Conservation (phyloP, 2,329 filamentous ascomycete species). For the Xylariales sp. region DNA sequence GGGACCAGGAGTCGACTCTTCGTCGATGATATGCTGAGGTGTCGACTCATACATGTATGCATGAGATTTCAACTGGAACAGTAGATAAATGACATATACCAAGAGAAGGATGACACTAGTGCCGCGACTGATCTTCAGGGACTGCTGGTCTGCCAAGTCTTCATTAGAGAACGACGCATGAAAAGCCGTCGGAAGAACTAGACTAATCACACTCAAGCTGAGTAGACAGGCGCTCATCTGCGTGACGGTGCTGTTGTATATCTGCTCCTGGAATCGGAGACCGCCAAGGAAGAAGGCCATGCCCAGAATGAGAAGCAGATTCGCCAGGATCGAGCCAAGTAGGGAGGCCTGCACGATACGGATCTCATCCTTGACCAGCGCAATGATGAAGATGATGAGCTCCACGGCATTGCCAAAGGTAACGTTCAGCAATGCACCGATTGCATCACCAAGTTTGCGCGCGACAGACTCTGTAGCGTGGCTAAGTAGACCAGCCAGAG, state of each 20-base stretch:
- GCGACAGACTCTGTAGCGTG: conserved; percentile 74
- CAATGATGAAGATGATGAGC: conserved; percentile 78
- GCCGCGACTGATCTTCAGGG: conserved; percentile 80
- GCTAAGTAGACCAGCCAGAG: conserved; percentile 66
- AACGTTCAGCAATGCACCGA: conserved; percentile 70
- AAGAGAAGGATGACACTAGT: conserved; percentile 80
- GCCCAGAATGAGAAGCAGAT: conserved; percentile 81
- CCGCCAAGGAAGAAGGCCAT: conserved; percentile 90
- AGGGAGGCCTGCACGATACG: conserved; percentile 88
- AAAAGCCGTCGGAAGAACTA: conserved; percentile 85
- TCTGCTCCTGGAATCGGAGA: conserved; percentile 81
- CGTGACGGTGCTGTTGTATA: conserved; percentile 93
- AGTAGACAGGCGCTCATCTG: conserved; percentile 94
- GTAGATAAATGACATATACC: conserved; percentile 76
- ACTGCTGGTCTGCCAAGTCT: conserved; percentile 59
- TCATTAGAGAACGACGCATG: conserved; percentile 75
- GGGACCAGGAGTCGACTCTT: conserved; percentile 82
- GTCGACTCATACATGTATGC: conserved; percentile 90
- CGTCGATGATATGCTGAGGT: conserved; percentile 87
- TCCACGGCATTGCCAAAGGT: conserved; percentile 78
- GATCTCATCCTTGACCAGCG: conserved; percentile 75
- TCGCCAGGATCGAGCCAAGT: conserved; percentile 84
- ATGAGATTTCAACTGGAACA: conserved; percentile 91
- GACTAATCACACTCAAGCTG: conserved; percentile 83
- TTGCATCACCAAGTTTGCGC: conserved; percentile 64